These are phyloP conservation scores for Aphanomyces euteiches DNA, from an alignment of 352 stramenopile species.

Conservation along the genomic window DNA sequence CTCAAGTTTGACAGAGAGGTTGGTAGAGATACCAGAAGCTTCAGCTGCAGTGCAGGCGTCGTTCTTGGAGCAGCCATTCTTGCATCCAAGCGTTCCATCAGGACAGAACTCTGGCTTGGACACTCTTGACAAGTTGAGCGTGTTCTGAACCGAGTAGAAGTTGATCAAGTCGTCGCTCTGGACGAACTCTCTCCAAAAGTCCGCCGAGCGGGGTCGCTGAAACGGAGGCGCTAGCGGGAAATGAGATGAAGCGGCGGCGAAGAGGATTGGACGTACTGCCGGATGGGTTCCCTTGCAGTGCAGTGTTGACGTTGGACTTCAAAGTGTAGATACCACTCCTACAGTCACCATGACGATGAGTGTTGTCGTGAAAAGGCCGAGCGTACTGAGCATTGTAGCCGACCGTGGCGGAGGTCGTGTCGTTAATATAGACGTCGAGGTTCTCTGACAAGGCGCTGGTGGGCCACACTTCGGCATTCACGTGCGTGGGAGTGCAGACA, in stretches of 20 bases:
- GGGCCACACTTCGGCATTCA: slow-evolving; percentile 58
- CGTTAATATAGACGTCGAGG: slow-evolving; percentile 48
- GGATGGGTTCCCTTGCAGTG: not conserved
- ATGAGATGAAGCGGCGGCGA: not conserved
- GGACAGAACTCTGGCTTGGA: not conserved
- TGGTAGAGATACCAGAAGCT: no score
- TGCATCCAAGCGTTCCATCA: slow-evolving; percentile 16
- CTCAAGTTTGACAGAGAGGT: no score
- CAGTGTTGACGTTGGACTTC: slow-evolving; percentile 19
- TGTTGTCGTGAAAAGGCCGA: no score
- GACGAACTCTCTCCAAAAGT: slow-evolving; percentile 12
- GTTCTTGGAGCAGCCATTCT: slow-evolving; percentile 26
- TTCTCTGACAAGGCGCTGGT: slow-evolving; percentile 34
- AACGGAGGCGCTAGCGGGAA: not conserved
- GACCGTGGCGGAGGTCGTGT: slow-evolving; percentile 16
- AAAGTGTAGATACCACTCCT: slow-evolving; percentile 12
- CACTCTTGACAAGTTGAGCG: slow-evolving; percentile 4
- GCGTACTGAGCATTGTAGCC: slow-evolving; percentile 18
- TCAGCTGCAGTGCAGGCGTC: slow-evolving; percentile 13
- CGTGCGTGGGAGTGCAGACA: slow-evolving; percentile 47
- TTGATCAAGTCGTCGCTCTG: slow-evolving; percentile 18
- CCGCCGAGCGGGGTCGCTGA: not conserved
- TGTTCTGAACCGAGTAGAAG: slow-evolving; percentile 19
- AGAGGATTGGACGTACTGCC: not conserved
- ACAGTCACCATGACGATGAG: no score